A percentile compares a stretch with the other conserved stretches of the same genome.
phyloP scores from a whole-genome alignment of 352 stramenopile species.

The Phytophthora rubi region DNA sequence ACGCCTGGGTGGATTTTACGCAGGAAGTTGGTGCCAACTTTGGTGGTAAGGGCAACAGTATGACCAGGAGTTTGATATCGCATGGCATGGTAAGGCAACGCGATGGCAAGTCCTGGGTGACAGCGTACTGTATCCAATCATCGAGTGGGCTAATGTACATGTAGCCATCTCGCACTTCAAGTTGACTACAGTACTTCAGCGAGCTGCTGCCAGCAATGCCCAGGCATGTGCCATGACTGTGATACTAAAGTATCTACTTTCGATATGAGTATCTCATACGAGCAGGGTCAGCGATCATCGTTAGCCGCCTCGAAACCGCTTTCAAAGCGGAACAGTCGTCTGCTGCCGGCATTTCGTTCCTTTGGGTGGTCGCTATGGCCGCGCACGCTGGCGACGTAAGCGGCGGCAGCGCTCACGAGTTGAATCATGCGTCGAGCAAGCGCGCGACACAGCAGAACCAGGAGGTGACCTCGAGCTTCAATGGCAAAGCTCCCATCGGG shows the following conservation, averaged over 20 bases:
- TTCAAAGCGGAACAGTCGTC: conserved; percentile 6
- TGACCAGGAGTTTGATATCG: too few relatives aligned
- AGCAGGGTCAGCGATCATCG: not conserved
- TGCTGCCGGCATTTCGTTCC: not conserved
- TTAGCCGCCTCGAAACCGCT: conserved; percentile 3
- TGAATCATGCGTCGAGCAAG: not conserved
- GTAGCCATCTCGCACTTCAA: too few relatives aligned
- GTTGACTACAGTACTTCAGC: too few relatives aligned
- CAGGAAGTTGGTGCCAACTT: too few relatives aligned
- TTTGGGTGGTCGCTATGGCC: conserved; percentile 2
- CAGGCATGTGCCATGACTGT: too few relatives aligned
- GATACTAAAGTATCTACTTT: too few relatives aligned
- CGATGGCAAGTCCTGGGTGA: too few relatives aligned
- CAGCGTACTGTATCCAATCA: too few relatives aligned
- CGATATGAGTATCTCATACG: not conserved
- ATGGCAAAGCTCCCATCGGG: not conserved
- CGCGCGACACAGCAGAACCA: not conserved
- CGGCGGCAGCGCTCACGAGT: conserved; percentile 7
- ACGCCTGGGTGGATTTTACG: conserved; percentile 26
- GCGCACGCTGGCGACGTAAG: conserved; percentile 4
- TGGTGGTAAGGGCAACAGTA: too few relatives aligned
- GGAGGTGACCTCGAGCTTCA: conserved; percentile 8
- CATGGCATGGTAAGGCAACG: too few relatives aligned
- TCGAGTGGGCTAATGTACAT: too few relatives aligned
- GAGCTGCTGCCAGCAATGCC: too few relatives aligned